phyloP scores from a whole-genome alignment of 129 eudicot genomes.

The Escallonia herrerae region DNA sequence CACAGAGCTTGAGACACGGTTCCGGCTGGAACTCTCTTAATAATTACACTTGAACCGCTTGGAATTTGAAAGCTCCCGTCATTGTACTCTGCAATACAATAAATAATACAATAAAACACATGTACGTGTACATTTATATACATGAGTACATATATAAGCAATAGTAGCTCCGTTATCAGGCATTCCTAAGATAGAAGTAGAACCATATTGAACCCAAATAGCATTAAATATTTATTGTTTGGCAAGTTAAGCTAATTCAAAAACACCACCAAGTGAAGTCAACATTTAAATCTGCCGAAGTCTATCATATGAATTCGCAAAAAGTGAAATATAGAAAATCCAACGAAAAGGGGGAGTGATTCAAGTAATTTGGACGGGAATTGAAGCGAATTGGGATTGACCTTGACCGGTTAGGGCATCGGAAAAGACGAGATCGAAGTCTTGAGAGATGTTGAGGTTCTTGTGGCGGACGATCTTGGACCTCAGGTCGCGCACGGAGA shows the following conservation, averaged over 20 bases:
- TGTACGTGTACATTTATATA: background rate
- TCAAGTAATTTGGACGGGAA: no score
- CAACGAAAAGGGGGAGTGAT: no score
- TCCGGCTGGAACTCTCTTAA: slow-evolving; percentile 77
- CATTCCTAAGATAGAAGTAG: no score
- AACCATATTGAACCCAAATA: no score
- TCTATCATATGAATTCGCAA: no score
- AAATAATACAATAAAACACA: background rate
- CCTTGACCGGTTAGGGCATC: slow-evolving; percentile 63
- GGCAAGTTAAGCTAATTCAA: no score
- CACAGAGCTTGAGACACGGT: slow-evolving; percentile 47
- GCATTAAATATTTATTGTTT: no score
- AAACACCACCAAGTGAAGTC: background rate
- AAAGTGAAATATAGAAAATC: no score
- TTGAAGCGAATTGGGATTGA: background rate
- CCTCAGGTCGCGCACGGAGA: slow-evolving; percentile 50
- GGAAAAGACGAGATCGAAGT: slow-evolving; percentile 69
- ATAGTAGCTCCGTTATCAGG: no score
- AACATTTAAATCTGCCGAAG: background rate
- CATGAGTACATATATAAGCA: background rate
- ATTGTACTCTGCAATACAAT: slow-evolving; percentile 39
- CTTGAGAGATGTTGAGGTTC: slow-evolving; percentile 37
- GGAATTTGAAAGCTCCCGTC: slow-evolving; percentile 57
- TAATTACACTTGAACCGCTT: slow-evolving; percentile 83
- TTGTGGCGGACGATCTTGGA: slow-evolving; percentile 36